Conservation (phyloP, 225 moss, liverwort and hornwort genomes). For the Pleurozium schreberi region DNA sequence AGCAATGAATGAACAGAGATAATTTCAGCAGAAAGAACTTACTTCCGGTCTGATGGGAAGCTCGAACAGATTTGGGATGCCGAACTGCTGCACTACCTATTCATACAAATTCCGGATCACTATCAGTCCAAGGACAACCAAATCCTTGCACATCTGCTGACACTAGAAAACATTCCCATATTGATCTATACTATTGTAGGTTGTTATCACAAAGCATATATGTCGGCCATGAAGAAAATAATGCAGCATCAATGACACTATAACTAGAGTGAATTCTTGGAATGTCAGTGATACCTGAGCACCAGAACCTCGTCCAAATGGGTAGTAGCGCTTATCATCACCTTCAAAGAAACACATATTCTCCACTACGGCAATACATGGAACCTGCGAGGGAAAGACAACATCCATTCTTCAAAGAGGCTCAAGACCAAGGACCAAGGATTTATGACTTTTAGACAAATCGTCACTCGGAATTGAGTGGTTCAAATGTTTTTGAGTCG, state of each 20-base stretch:
- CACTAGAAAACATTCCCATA: background rate
- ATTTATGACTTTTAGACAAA: background rate
- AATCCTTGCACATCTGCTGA: background rate
- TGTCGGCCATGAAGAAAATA: background rate
- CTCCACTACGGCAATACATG: constrained; percentile 96
- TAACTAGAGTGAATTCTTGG: background rate
- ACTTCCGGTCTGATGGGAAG: constrained; percentile 98
- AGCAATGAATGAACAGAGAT: background rate
- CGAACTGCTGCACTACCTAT: constrained; percentile 94
- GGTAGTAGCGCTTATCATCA: constrained; percentile 90
- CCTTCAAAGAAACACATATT: constrained; percentile 99
- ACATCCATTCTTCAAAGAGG: background rate
- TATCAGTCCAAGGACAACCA: background rate
- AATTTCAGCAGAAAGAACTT: background rate
- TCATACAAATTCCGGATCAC: background rate
- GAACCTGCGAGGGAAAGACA: constrained; percentile 44
- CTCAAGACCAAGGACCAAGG: background rate
- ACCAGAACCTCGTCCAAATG: constrained; percentile 91
- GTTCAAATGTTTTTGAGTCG: background rate
- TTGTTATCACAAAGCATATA: background rate
- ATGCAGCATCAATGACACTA: background rate
- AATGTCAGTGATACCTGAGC: constrained; percentile 47
- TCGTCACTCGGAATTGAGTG: background rate
- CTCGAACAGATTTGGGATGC: constrained; percentile 84
- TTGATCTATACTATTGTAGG: background rate